Conservation (phyloP, 1,284 basidiomycete species). For the Boletellus sp. region DNA sequence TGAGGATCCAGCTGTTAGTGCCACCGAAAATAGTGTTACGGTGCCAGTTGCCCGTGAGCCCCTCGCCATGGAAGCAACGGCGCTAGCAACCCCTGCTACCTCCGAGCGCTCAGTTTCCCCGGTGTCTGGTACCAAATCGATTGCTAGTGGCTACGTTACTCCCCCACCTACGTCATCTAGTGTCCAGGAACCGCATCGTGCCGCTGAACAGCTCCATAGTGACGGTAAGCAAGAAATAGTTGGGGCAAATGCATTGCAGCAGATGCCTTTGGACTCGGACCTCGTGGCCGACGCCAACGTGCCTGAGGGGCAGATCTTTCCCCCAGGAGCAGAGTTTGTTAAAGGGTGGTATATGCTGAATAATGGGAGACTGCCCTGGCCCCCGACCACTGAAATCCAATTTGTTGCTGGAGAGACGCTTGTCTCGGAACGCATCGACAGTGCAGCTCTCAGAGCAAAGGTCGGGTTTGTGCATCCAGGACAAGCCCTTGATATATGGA, state of each 20-base stretch:
- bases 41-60: constrained; percentile 1
- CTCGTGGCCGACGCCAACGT: constrained; percentile 71
- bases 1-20: background rate
- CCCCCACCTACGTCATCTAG: constrained; percentile 10
- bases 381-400: constrained; percentile 57
- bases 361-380: constrained; percentile 62
- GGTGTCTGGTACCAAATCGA: constrained; percentile 8
- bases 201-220: background rate
- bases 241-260: background rate
- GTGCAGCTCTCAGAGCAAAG: constrained; percentile 35
- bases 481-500: constrained; percentile 59
- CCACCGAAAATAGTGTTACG: background rate
- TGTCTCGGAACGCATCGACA: constrained; percentile 30
- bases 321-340: constrained; percentile 79
- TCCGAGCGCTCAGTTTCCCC: constrained; percentile 5
- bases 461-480: constrained; percentile 56
- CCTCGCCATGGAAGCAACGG: background rate
- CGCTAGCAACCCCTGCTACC: background rate
- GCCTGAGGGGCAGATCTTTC: constrained; percentile 72
- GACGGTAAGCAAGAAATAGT: constrained; percentile 1
- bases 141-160: constrained; percentile 17
- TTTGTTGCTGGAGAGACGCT: constrained; percentile 66
- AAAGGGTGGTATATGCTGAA: constrained; percentile 79
- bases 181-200: background rate
- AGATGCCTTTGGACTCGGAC: constrained; percentile 41